Evolutionary conservation across 306 rosid genomes (phyloP).

Genomic region (Inga oerstediana): DNA sequence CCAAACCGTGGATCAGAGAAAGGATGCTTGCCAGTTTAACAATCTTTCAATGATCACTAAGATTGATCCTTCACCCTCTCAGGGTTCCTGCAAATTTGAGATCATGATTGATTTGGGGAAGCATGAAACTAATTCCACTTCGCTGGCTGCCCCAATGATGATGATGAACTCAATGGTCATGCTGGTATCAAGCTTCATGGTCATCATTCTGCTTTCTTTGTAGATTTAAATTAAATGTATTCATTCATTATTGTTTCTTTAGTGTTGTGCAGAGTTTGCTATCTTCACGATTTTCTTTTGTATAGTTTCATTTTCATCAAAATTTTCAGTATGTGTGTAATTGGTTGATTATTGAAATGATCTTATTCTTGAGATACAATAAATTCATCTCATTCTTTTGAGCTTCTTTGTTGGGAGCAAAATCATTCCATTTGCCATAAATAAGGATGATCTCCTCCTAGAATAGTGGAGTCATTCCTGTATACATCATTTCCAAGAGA

Average conservation of each 20-base stretch:
- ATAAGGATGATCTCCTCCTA: too few relatives aligned
- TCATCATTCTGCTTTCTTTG: slow-evolving; percentile 11
- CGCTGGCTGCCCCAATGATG: slow-evolving; percentile 41
- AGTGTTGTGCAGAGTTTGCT: slow-evolving; percentile 15
- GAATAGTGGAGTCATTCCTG: too few relatives aligned
- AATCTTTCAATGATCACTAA: slow-evolving; percentile 49
- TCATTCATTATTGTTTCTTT: not conserved
- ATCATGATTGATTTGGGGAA: slow-evolving; percentile 80
- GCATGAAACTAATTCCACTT: slow-evolving; percentile 49
- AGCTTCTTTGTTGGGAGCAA: too few relatives aligned
- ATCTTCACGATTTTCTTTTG: not conserved
- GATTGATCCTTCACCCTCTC: slow-evolving; percentile 67
- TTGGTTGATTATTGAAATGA: slow-evolving; percentile 27
- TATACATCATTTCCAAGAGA: too few relatives aligned
- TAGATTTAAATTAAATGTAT: slow-evolving; percentile 28
- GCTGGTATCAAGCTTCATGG: slow-evolving; percentile 45
- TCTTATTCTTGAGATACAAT: not conserved
- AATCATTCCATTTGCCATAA: too few relatives aligned
- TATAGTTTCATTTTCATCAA: slow-evolving; percentile 14
- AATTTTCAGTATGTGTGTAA: slow-evolving; percentile 24
- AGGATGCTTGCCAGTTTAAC: slow-evolving; percentile 62
- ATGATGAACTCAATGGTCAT: slow-evolving; percentile 27
- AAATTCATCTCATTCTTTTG: too few relatives aligned
- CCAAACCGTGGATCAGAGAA: slow-evolving; percentile 74
- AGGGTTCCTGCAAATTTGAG: slow-evolving; percentile 54